Percentiles rank a stretch among this genome's conserved stretches.
Evolutionary conservation across 768 basidiomycete species (phyloP).

Genomic region (Exidia glandulosa): DNA sequence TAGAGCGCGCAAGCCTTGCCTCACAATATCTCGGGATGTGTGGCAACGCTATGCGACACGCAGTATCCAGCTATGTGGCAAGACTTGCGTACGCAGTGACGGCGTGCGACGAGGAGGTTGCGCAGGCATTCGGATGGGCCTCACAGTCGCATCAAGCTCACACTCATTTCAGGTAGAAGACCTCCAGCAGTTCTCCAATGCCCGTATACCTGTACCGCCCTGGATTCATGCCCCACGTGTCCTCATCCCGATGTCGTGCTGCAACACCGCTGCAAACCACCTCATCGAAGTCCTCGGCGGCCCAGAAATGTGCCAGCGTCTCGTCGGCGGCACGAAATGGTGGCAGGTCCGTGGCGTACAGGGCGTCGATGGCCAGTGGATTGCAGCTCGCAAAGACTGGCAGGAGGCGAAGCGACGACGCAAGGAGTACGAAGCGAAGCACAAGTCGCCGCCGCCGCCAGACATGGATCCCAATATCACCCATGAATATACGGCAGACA

Average conservation of each 20-base stretch:
- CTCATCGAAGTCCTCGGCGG: conserved; percentile 78
- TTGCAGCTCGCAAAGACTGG: conserved; percentile 77
- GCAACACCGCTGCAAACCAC: conserved; percentile 31
- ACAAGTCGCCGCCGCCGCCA: conserved; percentile 9
- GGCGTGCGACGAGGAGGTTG: too few relatives aligned
- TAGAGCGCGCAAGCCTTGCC: too few relatives aligned
- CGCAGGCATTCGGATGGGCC: conserved; percentile 65
- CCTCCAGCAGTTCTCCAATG: conserved; percentile 57
- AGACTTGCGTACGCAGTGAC: background rate
- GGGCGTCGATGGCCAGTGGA: conserved; percentile 82
- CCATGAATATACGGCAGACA: conserved; percentile 49
- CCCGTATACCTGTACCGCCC: conserved; percentile 23
- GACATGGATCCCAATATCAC: conserved; percentile 18
- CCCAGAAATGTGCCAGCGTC: conserved; percentile 39
- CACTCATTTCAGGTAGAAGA: conserved; percentile 56
- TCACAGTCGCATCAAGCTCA: too few relatives aligned
- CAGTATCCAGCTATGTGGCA: too few relatives aligned
- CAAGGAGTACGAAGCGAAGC: conserved; percentile 35
- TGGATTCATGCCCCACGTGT: conserved; percentile 22
- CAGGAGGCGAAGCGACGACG: conserved; percentile 48
- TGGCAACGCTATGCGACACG: too few relatives aligned
- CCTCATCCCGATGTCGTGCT: conserved; percentile 10
- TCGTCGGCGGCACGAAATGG: conserved; percentile 90
- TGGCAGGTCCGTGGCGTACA: conserved; percentile 87
- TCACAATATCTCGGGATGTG: too few relatives aligned